Evolutionary conservation across 2,329 filamentous ascomycete species (phyloP).

Genomic region (Diaporthe sp.): DNA sequence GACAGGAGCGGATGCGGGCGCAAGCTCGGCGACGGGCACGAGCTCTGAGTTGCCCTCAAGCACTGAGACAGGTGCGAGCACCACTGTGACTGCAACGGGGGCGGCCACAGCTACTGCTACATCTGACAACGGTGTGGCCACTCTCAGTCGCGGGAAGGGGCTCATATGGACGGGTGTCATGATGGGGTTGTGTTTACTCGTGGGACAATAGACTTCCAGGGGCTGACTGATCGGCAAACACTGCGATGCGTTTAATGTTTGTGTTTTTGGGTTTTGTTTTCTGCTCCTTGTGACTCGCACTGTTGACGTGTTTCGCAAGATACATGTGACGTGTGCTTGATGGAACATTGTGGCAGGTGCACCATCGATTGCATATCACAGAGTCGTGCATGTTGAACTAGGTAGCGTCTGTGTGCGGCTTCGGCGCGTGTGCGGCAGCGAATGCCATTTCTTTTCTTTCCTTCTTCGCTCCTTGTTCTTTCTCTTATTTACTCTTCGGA

Average conservation of each 20-base stretch:
- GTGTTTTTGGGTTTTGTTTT: not conserved
- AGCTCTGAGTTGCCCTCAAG: not conserved
- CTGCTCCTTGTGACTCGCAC: not conserved
- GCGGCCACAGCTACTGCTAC: not conserved
- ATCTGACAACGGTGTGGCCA: not conserved
- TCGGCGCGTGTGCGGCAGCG: not conserved
- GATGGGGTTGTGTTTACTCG: constrained; percentile 14
- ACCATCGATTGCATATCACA: not conserved
- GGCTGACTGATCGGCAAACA: constrained; percentile 11
- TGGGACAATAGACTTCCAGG: constrained; percentile 2
- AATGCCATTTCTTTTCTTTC: not conserved
- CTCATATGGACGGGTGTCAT: not conserved
- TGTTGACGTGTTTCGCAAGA: constrained; percentile 1
- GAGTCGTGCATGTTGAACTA: not conserved
- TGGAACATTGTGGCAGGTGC: not conserved
- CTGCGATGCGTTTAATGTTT: constrained; percentile 2
- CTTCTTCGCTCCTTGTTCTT: not conserved
- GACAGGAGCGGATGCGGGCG: not conserved
- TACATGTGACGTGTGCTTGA: not conserved
- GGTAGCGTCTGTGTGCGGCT: not conserved
- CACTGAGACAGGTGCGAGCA: not conserved
- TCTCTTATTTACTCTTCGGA: not conserved
- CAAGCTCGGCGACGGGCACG: not conserved
- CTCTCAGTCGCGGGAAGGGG: not conserved
- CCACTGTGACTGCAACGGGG: not conserved